Base-by-base conservation (phyloP, 345 rosid genomes). In the Camelina neglecta region DNA sequence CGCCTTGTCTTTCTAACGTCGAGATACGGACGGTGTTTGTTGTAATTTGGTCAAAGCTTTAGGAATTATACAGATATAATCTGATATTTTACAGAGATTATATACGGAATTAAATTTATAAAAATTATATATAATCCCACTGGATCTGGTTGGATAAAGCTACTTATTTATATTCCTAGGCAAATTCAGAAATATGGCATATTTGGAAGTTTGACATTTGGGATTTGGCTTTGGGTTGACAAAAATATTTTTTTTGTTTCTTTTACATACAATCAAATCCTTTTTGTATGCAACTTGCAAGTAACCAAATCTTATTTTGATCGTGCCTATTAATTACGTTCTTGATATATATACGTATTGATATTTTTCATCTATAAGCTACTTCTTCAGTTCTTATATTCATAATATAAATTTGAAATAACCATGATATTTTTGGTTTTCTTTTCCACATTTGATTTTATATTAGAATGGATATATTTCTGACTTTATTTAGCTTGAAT, bases 91-190 rank as follows among this genome's bases (percentile, higher is more conserved):
- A 29, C 26, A 50, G 54, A 31, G 59, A 54, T 56, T 76, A 65
- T 77, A 71, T 77, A 64, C 49, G 45, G 33, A 8, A 24, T 38
- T 26, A 10, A 2, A 4, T 54, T 51, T 45, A 70, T 16, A 8
- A 71, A 70, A 56, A 70, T 13, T 60, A 60, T 20, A 6, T 31
- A 21, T 61, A 75, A 29, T 9, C 62, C 73, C 41, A 58, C 81
- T 77, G 76, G 76, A 77, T 71, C 72, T 71, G 67, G 68, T 77
- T 77, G 76, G 80, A 71, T 61, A 54, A 42, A 75, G 11, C 51
- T 69, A 45, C 12, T 54, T 69, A 42, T 67, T n/a, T 72, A 62
- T 29, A 62, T 29, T 72, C 11, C 1, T 57, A 47, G 53, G 50
- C 58, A 61, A 13, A 53, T 61, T 75, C 21, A 35, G 12, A 31